Base-by-base conservation (phyloP, 1,139 yeast species). In the Nakaseomyces nivariensis region DNA sequence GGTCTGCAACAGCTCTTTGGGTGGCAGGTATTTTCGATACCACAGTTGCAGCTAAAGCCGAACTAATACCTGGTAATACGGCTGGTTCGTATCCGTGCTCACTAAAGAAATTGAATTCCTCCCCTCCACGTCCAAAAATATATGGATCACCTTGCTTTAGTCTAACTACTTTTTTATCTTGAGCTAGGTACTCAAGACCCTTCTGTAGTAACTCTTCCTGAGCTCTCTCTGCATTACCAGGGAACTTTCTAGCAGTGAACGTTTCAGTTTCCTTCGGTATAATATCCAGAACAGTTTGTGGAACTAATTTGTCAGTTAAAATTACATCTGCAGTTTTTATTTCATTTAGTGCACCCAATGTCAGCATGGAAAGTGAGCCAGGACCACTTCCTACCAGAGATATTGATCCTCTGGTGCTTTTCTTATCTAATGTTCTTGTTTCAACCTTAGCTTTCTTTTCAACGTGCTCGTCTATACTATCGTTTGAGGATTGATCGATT, bases 101-200 rank as follows among this genome's bases (percentile, higher is more conserved):
- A 33, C 73, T 63, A 67, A 90, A 92, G 64, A 73, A 89, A 17
- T 78, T 62, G 62, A 67, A 87, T 63, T 92, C 98, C 68, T 92
- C 97, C 36, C 96, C 97, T 38, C 98, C 98, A 56, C 98, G 80
- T 4, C 98, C 98, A 65, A 88, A 92, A 34, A 92, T 86, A 67
- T 88, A 92, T 5, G 98, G 97, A 65, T 92, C 98, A 42, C 98
- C 98, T 69, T 92, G 98, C 65, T 92, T 92, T 56, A 92, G 74
- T 51, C 98, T 74, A 3, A 92, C 94, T 1, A 92, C 97, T 53
- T 78, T 79, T 58, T 79, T 75, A 13, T 96, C 96, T 49, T 75
- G 69, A 38, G 71, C 54, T 37, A 88, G 66, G 0, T 82, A 84
- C 38, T 74, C 76, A 25, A 90, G 69, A 0, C 96, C 97, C 54